Conservation (phyloP, 2,329 filamentous ascomycete genomes). For the Penicillium brasilianum region DNA sequence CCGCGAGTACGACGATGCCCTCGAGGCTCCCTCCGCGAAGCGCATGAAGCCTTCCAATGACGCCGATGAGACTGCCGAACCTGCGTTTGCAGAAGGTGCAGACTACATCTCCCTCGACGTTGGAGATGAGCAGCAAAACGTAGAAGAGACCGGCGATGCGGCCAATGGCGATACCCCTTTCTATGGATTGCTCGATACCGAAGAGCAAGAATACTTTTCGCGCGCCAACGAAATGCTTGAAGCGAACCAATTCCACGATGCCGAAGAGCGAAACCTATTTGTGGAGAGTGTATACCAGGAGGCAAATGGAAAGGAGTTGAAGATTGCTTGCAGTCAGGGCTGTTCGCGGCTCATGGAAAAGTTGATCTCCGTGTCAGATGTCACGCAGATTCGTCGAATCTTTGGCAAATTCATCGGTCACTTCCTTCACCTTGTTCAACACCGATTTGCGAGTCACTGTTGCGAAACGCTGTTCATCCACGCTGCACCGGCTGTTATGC, state of each 20-base stretch:
- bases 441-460: conserved; percentile 96
- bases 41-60: conserved; percentile 42
- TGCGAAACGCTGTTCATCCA: conserved; percentile 91
- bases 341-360: conserved; percentile 93
- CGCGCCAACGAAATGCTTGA: conserved; percentile 88
- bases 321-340: conserved; percentile 93
- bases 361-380: conserved; percentile 79
- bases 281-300: conserved; percentile 84
- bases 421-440: conserved; percentile 87
- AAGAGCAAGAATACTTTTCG: conserved; percentile 96
- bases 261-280: conserved; percentile 73
- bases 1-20: conserved; percentile 42
- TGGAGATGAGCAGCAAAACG: conserved; percentile 24
- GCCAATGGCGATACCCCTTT: conserved; percentile 69
- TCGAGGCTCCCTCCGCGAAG: conserved; percentile 44
- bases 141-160: conserved; percentile 15
- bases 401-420: conserved; percentile 86
- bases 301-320: conserved; percentile 89
- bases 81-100: conserved; percentile 29
- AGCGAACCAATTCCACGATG: conserved; percentile 79
- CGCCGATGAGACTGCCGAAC: conserved; percentile 26
- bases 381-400: conserved; percentile 80
- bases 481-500: conserved; percentile 76
- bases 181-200: conserved; percentile 88
- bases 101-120: conserved; percentile 48